Evolutionary conservation across 2,329 filamentous ascomycete species (phyloP).

Genomic region (Monilinia aucupariae): DNA sequence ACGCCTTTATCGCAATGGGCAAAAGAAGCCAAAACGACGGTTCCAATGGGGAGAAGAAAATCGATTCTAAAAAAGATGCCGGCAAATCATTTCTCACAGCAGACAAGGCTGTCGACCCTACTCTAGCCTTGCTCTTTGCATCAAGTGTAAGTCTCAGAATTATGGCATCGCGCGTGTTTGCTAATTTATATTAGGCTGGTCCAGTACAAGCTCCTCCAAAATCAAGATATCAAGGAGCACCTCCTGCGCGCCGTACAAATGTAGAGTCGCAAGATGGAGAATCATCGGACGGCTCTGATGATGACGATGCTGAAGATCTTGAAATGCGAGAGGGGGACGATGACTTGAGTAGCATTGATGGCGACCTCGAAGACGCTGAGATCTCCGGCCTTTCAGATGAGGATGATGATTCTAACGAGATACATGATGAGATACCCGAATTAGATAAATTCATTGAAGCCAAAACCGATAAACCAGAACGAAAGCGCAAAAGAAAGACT

Average conservation of each 20-base stretch:
- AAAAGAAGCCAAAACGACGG: constrained; percentile 32
- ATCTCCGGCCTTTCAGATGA: constrained; percentile 31
- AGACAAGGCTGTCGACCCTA: constrained; percentile 58
- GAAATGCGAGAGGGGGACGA: constrained; percentile 33
- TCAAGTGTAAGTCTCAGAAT: constrained; percentile 55
- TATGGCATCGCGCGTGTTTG: not conserved
- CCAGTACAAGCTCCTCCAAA: constrained; percentile 36
- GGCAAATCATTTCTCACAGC: constrained; percentile 33
- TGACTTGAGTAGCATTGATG: constrained; percentile 36
- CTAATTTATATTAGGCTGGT: constrained; percentile 31
- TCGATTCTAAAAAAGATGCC: constrained; percentile 22
- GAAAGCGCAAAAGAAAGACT: constrained; percentile 60
- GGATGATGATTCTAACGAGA: constrained; percentile 28
- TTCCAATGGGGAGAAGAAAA: constrained; percentile 11
- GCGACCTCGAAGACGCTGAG: constrained; percentile 36
- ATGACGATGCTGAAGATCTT: constrained; percentile 35
- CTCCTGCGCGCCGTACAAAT: constrained; percentile 29
- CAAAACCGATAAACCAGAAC: constrained; percentile 38
- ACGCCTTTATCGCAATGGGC: constrained; percentile 27
- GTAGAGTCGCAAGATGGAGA: constrained; percentile 28
- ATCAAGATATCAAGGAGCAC: constrained; percentile 34
- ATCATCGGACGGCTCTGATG: constrained; percentile 35
- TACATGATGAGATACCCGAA: constrained; percentile 24
- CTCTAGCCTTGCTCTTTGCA: constrained; percentile 64
- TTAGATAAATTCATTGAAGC: constrained; percentile 42